A percentile compares a stretch with the other conserved stretches of the same genome.
Conservation (phyloP, 2,329 filamentous ascomycete genomes). For the Ophiostoma triangulosporum region DNA sequence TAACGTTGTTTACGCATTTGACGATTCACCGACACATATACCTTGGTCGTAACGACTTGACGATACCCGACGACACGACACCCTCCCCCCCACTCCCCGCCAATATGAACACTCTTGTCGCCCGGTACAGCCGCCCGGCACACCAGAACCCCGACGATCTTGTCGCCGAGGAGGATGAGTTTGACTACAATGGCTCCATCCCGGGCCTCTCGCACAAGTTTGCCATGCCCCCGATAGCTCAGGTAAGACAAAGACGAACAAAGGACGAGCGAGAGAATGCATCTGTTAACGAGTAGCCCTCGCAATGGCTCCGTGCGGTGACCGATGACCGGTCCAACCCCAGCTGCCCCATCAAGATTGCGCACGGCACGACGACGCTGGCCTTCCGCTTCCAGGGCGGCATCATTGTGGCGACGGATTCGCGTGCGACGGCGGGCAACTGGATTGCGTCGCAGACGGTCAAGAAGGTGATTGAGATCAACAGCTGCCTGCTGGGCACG, state of each 20-base stretch:
- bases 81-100: not conserved
- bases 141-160: conserved; percentile 59
- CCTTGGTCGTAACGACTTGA: not conserved
- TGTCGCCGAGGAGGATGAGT: conserved; percentile 58
- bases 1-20: not conserved
- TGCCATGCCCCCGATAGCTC: conserved; percentile 81
- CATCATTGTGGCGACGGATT: conserved; percentile 97
- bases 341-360: conserved; percentile 96
- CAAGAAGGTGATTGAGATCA: conserved; percentile 99
- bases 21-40: not conserved
- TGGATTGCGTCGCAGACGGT: conserved; percentile 99
- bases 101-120: conserved; percentile 80
- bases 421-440: conserved; percentile 89
- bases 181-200: conserved; percentile 55
- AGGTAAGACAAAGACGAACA: too few relatives aligned
- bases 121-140: conserved; percentile 74
- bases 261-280: too few relatives aligned
- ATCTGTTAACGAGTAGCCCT: conserved; percentile 42
- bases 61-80: not conserved
- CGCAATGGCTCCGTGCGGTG: conserved; percentile 88
- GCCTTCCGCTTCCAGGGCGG: conserved; percentile 97
- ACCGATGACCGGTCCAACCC: conserved; percentile 97
- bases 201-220: conserved; percentile 83
- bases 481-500: conserved; percentile 82
- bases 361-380: conserved; percentile 94